Conservation (phyloP, 2,329 filamentous ascomycete species). For the Paecilomyces dactylethromorphus region DNA sequence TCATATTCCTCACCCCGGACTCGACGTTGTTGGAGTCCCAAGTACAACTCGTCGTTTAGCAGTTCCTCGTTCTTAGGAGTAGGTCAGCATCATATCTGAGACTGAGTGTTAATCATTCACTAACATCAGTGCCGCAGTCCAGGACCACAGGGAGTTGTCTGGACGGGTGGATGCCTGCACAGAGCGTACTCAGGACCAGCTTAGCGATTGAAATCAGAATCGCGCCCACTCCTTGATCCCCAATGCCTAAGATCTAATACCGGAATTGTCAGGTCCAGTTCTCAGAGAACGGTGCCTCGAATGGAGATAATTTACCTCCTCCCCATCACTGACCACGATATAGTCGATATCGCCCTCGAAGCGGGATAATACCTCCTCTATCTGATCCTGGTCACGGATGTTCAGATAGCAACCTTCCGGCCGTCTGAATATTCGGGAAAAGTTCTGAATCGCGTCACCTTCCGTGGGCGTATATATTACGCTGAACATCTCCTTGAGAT, state of each 20-base stretch:
- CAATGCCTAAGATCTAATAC: conserved; percentile 74
- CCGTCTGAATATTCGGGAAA: conserved; percentile 67
- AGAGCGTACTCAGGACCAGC: conserved; percentile 72
- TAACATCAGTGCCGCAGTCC: conserved; percentile 72
- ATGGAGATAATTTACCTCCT: conserved; percentile 32
- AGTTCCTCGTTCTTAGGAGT: conserved; percentile 57
- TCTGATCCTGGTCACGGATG: conserved; percentile 59
- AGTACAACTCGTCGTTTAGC: conserved; percentile 69
- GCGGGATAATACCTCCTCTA: conserved; percentile 56
- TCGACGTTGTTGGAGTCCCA: conserved; percentile 63
- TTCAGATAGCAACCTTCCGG: conserved; percentile 79
- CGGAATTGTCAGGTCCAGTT: conserved; percentile 8
- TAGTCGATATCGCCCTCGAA: conserved; percentile 68
- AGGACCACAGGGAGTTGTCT: conserved; percentile 73
- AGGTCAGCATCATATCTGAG: background rate
- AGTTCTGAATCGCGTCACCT: conserved; percentile 80
- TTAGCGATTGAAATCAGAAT: conserved; percentile 82
- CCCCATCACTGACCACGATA: conserved; percentile 73
- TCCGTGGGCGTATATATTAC: conserved; percentile 91
- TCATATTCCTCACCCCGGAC: conserved; percentile 68
- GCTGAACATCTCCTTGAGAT: conserved; percentile 81
- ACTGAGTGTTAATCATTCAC: background rate
- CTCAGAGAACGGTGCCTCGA: background rate
- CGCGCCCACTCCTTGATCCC: conserved; percentile 79
- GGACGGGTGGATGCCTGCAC: conserved; percentile 77